phyloP scores from a whole-genome alignment of 192 early-diverging fungal species.

The Phlyctochytrium arcticum region DNA sequence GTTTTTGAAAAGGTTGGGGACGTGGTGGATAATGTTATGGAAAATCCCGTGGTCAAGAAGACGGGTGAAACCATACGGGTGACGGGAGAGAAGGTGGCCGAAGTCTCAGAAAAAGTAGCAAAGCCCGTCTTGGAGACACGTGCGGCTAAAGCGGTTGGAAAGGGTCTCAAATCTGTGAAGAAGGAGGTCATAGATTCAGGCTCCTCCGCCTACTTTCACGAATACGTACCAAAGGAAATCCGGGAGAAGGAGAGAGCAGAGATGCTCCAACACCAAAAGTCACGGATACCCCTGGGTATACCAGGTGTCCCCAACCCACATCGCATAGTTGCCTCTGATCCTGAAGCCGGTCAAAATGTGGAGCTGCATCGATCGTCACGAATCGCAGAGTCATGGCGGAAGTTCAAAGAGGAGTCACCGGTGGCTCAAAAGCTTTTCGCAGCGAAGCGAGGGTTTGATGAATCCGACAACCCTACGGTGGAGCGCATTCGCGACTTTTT shows the following conservation, averaged over 20 bases:
- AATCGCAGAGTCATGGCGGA: slow-evolving; percentile 87
- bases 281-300: slow-evolving; percentile 10
- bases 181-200: slow-evolving; percentile 31
- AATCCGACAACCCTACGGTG: slow-evolving; percentile 84
- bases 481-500: slow-evolving; percentile 73
- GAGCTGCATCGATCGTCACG: slow-evolving; percentile 82
- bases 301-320: slow-evolving; percentile 25
- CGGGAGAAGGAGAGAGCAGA: slow-evolving; percentile 30
- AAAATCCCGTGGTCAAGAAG: slow-evolving; percentile 68
- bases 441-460: slow-evolving; percentile 74
- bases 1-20: slow-evolving; percentile 69
- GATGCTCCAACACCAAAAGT: slow-evolving; percentile 2
- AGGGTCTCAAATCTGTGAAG: slow-evolving; percentile 38
- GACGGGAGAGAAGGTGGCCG: slow-evolving; percentile 38
- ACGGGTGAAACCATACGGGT: slow-evolving; percentile 60
- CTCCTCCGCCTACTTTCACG: slow-evolving; percentile 35
- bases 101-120: slow-evolving; percentile 39
- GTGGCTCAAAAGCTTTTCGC: slow-evolving; percentile 82
- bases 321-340: slow-evolving; percentile 32
- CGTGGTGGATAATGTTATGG: slow-evolving; percentile 33
- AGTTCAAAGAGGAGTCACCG: slow-evolving; percentile 84
- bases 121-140: slow-evolving; percentile 51
- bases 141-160: slow-evolving; percentile 46
- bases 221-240: slow-evolving; percentile 43
- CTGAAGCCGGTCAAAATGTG: slow-evolving; percentile 51